Evolutionary conservation across 139 green algal species (phyloP).

Genomic region (Picocystis salinarum): DNA sequence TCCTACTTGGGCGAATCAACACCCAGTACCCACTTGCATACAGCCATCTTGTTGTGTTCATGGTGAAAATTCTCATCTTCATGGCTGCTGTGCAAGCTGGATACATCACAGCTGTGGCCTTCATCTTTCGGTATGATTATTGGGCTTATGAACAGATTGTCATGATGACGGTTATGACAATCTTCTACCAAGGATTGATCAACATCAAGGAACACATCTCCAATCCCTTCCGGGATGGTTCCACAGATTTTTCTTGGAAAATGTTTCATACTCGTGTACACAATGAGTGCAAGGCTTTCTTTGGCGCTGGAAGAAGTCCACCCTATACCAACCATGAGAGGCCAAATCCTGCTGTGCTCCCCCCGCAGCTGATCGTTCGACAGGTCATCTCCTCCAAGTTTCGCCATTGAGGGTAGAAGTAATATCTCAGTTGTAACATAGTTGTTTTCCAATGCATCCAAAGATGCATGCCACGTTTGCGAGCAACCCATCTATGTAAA

Average conservation of each 20-base stretch:
- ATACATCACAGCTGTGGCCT: background rate
- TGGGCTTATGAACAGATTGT: too few species aligned
- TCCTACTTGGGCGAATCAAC: constrained; percentile 1
- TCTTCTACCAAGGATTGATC: constrained; percentile 1
- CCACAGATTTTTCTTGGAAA: constrained; percentile 1
- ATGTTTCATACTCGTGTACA: background rate
- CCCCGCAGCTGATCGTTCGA: background rate
- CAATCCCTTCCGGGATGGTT: constrained; percentile 2
- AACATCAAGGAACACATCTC: constrained; percentile 5
- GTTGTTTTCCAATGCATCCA: too few species aligned
- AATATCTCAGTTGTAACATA: too few species aligned
- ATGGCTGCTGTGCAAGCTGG: constrained; percentile 1
- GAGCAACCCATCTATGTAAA: too few species aligned
- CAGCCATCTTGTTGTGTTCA: constrained; percentile 1
- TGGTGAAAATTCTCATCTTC: constrained; percentile 1
- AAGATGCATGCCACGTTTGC: too few species aligned
- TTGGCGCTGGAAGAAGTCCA: background rate
- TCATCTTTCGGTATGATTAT: too few species aligned
- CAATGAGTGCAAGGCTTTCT: constrained; percentile 3
- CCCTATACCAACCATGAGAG: background rate
- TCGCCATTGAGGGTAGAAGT: too few species aligned
- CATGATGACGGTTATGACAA: constrained; percentile 1
- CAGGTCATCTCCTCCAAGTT: constrained; percentile 2
- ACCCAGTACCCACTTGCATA: constrained; percentile 1
- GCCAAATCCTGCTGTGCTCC: constrained; percentile 1